phyloP scores from a whole-genome alignment of 345 rosid species.

The Brassica incana region DNA sequence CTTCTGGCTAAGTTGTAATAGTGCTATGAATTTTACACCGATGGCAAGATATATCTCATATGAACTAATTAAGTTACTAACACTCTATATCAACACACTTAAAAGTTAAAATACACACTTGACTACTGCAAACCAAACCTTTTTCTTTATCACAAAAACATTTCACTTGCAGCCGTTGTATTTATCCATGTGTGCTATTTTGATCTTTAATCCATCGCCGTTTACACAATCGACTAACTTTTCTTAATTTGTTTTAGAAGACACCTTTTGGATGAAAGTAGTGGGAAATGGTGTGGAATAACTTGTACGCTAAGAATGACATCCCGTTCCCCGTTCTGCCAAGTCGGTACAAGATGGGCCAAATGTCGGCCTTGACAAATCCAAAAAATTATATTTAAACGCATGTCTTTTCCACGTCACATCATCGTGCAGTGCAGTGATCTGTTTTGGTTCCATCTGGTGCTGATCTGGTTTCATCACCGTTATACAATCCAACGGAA shows the following conservation, averaged over 20 bases:
- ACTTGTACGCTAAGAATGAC: conserved; percentile 35
- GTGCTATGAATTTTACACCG: not conserved
- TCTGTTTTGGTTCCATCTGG: not conserved
- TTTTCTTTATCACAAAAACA: too few species aligned
- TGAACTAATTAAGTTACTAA: not conserved
- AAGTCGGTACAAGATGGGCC: conserved; percentile 19
- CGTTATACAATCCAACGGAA: conserved; percentile 23
- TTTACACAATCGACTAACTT: not conserved
- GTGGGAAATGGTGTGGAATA: conserved; percentile 24
- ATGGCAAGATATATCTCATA: not conserved
- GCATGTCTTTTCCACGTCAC: conserved; percentile 7
- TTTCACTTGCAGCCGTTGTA: too few species aligned
- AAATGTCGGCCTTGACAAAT: conserved; percentile 13
- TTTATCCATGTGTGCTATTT: not conserved
- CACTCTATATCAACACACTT: not conserved
- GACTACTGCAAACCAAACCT: not conserved
- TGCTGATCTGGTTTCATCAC: conserved; percentile 27
- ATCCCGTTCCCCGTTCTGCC: conserved; percentile 24
- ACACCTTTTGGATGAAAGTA: conserved; percentile 3
- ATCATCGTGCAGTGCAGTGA: conserved; percentile 23
- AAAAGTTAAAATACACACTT: not conserved
- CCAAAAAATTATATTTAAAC: not conserved
- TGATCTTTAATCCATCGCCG: not conserved
- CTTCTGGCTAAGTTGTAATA: not conserved
- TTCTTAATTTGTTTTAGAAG: not conserved